Evolutionary conservation across 768 basidiomycete genomes (phyloP).

Genomic region (Suillus ampliporus): DNA sequence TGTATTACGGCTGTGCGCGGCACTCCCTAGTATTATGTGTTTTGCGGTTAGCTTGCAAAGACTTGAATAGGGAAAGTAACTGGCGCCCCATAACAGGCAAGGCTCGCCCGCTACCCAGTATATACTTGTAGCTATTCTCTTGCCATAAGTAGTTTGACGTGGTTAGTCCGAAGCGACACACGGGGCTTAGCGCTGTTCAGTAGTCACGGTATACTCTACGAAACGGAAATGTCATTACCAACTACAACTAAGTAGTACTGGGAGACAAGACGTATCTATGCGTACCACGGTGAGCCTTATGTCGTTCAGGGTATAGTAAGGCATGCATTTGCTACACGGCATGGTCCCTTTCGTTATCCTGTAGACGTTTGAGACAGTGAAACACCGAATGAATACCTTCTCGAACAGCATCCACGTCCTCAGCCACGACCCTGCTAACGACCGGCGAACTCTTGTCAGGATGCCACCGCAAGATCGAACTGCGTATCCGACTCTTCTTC

Average conservation of each 20-base stretch:
- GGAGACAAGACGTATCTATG: neutral
- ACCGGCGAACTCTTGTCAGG: conserved; percentile 64
- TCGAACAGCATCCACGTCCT: conserved; percentile 50
- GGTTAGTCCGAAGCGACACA: neutral
- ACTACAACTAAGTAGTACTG: neutral
- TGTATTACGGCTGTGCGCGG: neutral
- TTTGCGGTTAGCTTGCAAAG: neutral
- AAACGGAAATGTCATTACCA: neutral
- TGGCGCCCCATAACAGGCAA: no score
- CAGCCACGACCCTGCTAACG: conserved; percentile 47
- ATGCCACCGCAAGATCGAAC: conserved; percentile 69
- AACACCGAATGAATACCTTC: conserved; percentile 55
- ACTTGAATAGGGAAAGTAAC: no score
- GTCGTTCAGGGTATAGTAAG: neutral
- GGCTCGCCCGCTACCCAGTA: no score
- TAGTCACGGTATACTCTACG: neutral
- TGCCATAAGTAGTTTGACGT: neutral
- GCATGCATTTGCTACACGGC: neutral
- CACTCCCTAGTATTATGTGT: neutral
- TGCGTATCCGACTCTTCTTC: conserved; percentile 59
- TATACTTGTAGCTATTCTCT: neutral
- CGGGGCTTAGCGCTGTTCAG: neutral
- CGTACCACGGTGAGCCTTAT: neutral
- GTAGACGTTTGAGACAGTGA: conserved; percentile 37
- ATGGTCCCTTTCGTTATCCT: conserved; percentile 36